A percentile compares a stretch with the other conserved stretches of the same genome.
Conservation (phyloP, 1,284 basidiomycete species). For the Moesziomyces sp. region DNA sequence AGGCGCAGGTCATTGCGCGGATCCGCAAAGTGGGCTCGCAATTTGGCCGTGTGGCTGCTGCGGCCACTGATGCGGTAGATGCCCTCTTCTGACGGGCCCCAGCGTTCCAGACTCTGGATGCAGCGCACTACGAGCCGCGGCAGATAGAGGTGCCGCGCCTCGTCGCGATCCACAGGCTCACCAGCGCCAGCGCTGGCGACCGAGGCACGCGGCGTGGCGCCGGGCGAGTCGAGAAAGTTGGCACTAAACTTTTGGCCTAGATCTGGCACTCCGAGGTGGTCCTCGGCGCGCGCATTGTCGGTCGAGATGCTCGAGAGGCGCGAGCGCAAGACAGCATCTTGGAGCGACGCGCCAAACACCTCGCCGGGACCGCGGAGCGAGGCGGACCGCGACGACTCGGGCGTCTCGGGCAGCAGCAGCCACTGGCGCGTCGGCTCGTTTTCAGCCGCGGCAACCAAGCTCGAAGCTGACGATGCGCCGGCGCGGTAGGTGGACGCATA, state of each 20-base stretch:
- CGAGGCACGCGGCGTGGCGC: slow-evolving; percentile 24
- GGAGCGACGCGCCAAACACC: slow-evolving; percentile 57
- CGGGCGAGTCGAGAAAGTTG: slow-evolving; percentile 25
- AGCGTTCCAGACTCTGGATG: slow-evolving; percentile 61
- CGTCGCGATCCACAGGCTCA: slow-evolving; percentile 28
- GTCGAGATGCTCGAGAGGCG: slow-evolving; percentile 25
- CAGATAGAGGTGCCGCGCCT: slow-evolving; percentile 51
- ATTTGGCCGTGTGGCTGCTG: slow-evolving; percentile 58
- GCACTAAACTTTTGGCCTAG: slow-evolving; percentile 40
- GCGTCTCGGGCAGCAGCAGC: slow-evolving; percentile 24
- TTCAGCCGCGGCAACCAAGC: slow-evolving; percentile 7
- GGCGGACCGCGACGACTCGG: not conserved
- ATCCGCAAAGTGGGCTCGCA: slow-evolving; percentile 51
- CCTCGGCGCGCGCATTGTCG: not conserved
- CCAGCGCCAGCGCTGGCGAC: slow-evolving; percentile 4
- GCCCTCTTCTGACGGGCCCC: slow-evolving; percentile 62
- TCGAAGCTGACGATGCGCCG: not conserved
- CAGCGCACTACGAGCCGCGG: slow-evolving; percentile 61
- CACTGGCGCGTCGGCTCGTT: slow-evolving; percentile 53
- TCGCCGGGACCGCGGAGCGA: not conserved
- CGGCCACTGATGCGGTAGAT: slow-evolving; percentile 65
- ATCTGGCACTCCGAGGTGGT: slow-evolving; percentile 42
- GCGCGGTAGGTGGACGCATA: slow-evolving; percentile 1
- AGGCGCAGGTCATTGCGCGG: slow-evolving; percentile 51
- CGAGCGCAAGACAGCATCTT: slow-evolving; percentile 52